A percentile compares a stretch with the other conserved stretches of the same genome.
phyloP scores from a whole-genome alignment of 2,329 filamentous ascomycete genomes.

The Colletotrichum sp. region DNA sequence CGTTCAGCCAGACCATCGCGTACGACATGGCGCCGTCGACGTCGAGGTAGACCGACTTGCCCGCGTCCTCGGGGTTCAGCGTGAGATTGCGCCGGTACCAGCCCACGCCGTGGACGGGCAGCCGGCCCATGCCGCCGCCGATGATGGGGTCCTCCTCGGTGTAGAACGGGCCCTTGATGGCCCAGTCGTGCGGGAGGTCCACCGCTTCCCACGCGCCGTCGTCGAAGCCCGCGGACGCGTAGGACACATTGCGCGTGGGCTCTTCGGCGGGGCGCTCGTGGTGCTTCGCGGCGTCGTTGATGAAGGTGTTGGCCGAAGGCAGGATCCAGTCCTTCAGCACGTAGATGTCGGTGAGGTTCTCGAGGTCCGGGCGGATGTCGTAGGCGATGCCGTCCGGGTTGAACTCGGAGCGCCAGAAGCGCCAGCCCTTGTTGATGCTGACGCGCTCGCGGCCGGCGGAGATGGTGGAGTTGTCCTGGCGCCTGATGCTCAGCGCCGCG shows the following conservation, averaged over 20 bases:
- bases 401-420: slow-evolving; percentile 37
- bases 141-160: slow-evolving; percentile 35
- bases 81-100: slow-evolving; percentile 54
- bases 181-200: slow-evolving; percentile 54
- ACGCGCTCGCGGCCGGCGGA: slow-evolving; percentile 27
- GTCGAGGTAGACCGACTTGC: slow-evolving; percentile 48
- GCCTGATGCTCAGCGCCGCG: neutral
- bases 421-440: slow-evolving; percentile 41
- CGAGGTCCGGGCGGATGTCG: slow-evolving; percentile 26
- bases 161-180: slow-evolving; percentile 50
- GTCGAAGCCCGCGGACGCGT: slow-evolving; percentile 37
- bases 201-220: slow-evolving; percentile 46
- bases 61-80: slow-evolving; percentile 32
- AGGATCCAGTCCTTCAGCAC: slow-evolving; percentile 46
- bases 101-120: slow-evolving; percentile 57
- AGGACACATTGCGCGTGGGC: slow-evolving; percentile 34
- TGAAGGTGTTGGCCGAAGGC: slow-evolving; percentile 45
- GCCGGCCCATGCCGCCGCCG: slow-evolving; percentile 42
- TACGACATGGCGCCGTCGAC: slow-evolving; percentile 59
- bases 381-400: slow-evolving; percentile 40
- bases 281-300: slow-evolving; percentile 30
- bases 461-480: neutral
- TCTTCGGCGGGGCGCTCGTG: slow-evolving; percentile 34
- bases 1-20: slow-evolving; percentile 57
- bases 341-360: slow-evolving; percentile 11